A percentile compares a stretch with the other conserved stretches of the same genome.
These are phyloP conservation scores for Exophiala viscosa DNA, from an alignment of 2,329 filamentous ascomycete species.

Conservation along the genomic window DNA sequence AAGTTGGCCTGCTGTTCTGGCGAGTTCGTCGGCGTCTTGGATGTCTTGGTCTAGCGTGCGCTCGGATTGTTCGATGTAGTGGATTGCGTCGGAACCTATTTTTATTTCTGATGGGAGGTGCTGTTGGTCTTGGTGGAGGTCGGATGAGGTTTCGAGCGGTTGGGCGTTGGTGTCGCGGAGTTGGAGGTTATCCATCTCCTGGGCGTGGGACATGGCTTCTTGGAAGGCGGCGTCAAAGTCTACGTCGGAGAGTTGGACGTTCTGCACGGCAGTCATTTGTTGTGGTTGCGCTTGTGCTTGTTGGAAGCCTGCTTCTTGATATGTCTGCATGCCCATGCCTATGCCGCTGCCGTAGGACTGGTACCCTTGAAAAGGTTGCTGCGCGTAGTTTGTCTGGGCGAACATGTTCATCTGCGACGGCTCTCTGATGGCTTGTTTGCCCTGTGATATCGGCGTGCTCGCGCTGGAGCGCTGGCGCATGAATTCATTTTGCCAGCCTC, in stretches of 20 bases:
- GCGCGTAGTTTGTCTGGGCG: constrained; percentile 7
- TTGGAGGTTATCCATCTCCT: constrained; percentile 19
- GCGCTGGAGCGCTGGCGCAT: constrained; percentile 37
- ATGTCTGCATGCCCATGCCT: neutral
- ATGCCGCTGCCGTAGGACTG: constrained; percentile 18
- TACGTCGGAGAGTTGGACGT: constrained; percentile 20
- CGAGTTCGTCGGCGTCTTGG: constrained; percentile 63
- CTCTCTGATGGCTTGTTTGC: constrained; percentile 16
- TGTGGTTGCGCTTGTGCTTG: constrained; percentile 29
- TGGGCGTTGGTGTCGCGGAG: constrained; percentile 3
- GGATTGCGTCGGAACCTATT: constrained; percentile 45
- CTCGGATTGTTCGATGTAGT: constrained; percentile 26
- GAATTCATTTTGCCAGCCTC: constrained; percentile 62
- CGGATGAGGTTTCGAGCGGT: constrained; percentile 12
- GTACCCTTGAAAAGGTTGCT: constrained; percentile 21
- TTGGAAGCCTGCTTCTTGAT: constrained; percentile 3
- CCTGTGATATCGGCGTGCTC: constrained; percentile 28
- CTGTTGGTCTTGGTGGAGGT: neutral
- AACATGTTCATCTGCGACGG: constrained; percentile 28
- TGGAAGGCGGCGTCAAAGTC: constrained; percentile 27
- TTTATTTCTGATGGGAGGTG: constrained; percentile 26
- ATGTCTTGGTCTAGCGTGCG: constrained; percentile 29
- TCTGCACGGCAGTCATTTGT: constrained; percentile 10
- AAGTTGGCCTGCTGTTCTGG: constrained; percentile 66
- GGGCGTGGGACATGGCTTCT: constrained; percentile 23